These are phyloP conservation scores for Boehmeria nivea DNA, from an alignment of 306 rosid species.

Conservation along the genomic window DNA sequence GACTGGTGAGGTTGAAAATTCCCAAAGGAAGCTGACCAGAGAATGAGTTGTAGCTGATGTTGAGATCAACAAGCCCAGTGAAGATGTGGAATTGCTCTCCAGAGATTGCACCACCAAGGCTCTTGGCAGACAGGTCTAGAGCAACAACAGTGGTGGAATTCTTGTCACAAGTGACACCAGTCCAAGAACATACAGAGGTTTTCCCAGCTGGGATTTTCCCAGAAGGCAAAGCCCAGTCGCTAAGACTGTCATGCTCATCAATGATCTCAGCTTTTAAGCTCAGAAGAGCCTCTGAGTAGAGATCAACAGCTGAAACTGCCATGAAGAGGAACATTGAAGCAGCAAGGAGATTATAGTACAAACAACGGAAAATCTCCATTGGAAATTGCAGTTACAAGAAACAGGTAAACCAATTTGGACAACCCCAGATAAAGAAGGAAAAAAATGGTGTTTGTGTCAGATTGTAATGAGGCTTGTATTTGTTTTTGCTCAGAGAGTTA, in stretches of 20 bases:
- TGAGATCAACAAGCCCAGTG: conserved; percentile 54
- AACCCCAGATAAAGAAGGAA: conserved; percentile 27
- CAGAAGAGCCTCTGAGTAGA: conserved; percentile 66
- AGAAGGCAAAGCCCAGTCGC: conserved; percentile 59
- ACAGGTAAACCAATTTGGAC: conserved; percentile 35
- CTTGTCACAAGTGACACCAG: conserved; percentile 63
- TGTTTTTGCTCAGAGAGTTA: conserved; percentile 32
- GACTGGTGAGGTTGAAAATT: conserved; percentile 62
- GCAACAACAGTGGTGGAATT: conserved; percentile 47
- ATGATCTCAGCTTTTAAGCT: conserved; percentile 65
- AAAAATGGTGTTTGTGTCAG: conserved; percentile 29
- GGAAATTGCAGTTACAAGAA: conserved; percentile 45
- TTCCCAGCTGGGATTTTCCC: conserved; percentile 37
- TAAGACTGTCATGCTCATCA: conserved; percentile 44
- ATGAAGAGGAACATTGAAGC: conserved; percentile 28
- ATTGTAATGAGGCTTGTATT: conserved; percentile 25
- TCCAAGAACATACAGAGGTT: conserved; percentile 76
- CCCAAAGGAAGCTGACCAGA: conserved; percentile 62
- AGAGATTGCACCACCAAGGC: conserved; percentile 49
- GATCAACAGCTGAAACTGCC: conserved; percentile 49
- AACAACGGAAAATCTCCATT: conserved; percentile 62
- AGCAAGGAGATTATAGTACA: conserved; percentile 36
- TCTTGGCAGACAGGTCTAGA: conserved; percentile 72
- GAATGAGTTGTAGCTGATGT: conserved; percentile 66
- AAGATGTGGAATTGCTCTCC: conserved; percentile 60